phyloP scores from a whole-genome alignment of 2,329 filamentous ascomycete genomes.

The Aspergillus viridinutans region DNA sequence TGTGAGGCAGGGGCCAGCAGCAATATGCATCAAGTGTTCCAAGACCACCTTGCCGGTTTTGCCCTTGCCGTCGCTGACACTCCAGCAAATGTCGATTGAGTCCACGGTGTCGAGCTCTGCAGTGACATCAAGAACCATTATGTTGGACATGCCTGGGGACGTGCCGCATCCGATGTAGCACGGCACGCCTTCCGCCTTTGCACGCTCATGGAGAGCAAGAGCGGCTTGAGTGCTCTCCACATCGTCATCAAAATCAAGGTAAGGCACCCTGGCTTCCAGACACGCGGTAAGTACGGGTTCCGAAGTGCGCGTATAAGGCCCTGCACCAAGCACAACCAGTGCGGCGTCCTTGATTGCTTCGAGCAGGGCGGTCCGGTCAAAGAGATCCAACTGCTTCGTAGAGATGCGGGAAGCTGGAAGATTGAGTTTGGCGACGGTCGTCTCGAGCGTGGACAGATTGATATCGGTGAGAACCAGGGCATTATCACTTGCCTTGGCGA shows the following conservation, averaged over 20 bases:
- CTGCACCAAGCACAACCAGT: too few species aligned
- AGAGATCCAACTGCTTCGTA: not conserved
- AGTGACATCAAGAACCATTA: constrained; percentile 5
- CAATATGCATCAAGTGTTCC: constrained; percentile 16
- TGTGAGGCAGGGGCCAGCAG: constrained; percentile 14
- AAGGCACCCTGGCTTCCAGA: constrained; percentile 6
- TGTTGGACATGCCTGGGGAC: constrained; percentile 7
- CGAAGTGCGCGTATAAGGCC: too few species aligned
- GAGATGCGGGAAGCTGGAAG: not conserved
- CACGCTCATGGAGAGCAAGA: constrained; percentile 1
- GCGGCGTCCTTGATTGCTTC: too few species aligned
- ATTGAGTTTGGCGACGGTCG: not conserved
- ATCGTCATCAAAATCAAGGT: constrained; percentile 13
- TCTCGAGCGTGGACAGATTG: constrained; percentile 1
- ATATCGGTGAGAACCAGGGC: constrained; percentile 4
- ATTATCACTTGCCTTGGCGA: constrained; percentile 2
- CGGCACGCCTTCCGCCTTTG: constrained; percentile 1
- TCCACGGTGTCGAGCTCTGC: constrained; percentile 12
- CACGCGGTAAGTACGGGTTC: not conserved
- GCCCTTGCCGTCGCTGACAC: constrained; percentile 6
- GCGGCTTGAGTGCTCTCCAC: constrained; percentile 4
- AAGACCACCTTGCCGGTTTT: constrained; percentile 12
- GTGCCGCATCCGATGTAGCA: constrained; percentile 7
- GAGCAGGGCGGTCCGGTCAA: too few species aligned
- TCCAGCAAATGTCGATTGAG: constrained; percentile 6